A percentile compares a stretch with the other conserved stretches of the same genome.
phyloP scores from a whole-genome alignment of 2,329 filamentous ascomycete genomes.

The Capronia coronata region DNA sequence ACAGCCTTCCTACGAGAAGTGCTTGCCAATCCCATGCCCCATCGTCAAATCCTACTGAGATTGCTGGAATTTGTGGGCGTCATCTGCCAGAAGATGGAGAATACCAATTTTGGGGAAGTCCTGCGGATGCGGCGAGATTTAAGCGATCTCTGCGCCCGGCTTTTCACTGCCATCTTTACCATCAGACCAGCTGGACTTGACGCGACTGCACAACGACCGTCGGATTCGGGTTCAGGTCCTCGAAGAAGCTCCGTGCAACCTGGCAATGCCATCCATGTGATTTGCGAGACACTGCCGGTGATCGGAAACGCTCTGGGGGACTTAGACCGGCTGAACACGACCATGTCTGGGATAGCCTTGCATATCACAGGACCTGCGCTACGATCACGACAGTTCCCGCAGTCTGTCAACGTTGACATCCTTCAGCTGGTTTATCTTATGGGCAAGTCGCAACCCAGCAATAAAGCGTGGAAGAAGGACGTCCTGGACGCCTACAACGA shows the following conservation, averaged over 20 bases:
- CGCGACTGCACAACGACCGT: slow-evolving; percentile 31
- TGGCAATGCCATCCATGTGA: slow-evolving; percentile 71
- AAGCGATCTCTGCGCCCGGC: slow-evolving; percentile 77
- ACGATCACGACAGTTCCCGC: slow-evolving; percentile 77
- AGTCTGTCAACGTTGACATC: slow-evolving; percentile 67
- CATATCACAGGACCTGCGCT: slow-evolving; percentile 77
- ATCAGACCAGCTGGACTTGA: slow-evolving; percentile 73
- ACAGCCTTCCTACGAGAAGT: slow-evolving; percentile 85
- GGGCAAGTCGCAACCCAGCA: slow-evolving; percentile 67
- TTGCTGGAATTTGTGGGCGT: slow-evolving; percentile 84
- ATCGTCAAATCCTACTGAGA: slow-evolving; percentile 79
- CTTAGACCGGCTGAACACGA: slow-evolving; percentile 71
- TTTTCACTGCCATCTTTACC: slow-evolving; percentile 90
- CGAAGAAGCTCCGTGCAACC: slow-evolving; percentile 30
- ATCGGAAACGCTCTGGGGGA: slow-evolving; percentile 79
- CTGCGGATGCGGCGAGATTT: slow-evolving; percentile 84
- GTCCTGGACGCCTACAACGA: slow-evolving; percentile 89
- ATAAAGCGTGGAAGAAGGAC: slow-evolving; percentile 91
- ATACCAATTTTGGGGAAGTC: slow-evolving; percentile 95
- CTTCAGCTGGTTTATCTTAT: slow-evolving; percentile 71
- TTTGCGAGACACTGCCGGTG: slow-evolving; percentile 71
- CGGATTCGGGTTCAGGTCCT: slow-evolving; percentile 22
- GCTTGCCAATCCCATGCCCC: slow-evolving; percentile 86
- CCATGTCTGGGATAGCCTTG: slow-evolving; percentile 71
- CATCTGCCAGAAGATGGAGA: slow-evolving; percentile 90